Conservation (phyloP, 345 rosid genomes). For the Lenwebbia sp. region DNA sequence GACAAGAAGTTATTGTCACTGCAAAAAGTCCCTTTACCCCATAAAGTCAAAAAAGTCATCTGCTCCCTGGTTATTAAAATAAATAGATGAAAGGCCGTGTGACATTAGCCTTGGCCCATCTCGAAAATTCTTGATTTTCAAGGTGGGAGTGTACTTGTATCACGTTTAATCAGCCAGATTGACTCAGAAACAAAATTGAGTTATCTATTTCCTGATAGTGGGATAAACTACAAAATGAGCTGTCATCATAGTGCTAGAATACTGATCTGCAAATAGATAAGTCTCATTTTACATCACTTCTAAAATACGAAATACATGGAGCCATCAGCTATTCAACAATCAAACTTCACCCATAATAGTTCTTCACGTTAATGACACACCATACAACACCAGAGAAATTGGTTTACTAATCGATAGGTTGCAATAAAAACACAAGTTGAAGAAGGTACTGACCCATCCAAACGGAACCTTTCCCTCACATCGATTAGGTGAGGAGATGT, state of each 20-base stretch:
- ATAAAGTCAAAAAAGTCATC: not conserved
- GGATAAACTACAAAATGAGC: not conserved
- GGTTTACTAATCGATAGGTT: not conserved
- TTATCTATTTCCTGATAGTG: not conserved
- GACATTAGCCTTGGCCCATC: not conserved
- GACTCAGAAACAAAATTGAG: not conserved
- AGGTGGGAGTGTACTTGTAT: not conserved
- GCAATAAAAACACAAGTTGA: not conserved
- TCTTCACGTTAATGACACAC: not conserved
- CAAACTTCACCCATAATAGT: not conserved
- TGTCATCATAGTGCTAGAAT: not conserved
- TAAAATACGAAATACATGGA: not conserved
- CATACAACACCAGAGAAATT: not conserved
- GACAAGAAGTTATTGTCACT: not conserved
- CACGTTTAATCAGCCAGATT: not conserved
- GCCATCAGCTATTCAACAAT: not conserved
- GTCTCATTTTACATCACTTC: not conserved
- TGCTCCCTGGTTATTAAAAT: not conserved
- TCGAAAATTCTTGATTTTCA: not conserved
- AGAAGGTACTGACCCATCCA: conserved; percentile 56
- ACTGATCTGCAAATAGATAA: not conserved
- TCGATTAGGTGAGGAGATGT: conserved; percentile 91
- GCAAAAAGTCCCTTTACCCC: not conserved
- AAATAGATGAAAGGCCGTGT: not conserved
- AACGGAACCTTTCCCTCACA: conserved; percentile 78